Evolutionary conservation across 495 filamentous ascomycete genomes (phyloP).

Genomic region (Astrocystis sublimbata): DNA sequence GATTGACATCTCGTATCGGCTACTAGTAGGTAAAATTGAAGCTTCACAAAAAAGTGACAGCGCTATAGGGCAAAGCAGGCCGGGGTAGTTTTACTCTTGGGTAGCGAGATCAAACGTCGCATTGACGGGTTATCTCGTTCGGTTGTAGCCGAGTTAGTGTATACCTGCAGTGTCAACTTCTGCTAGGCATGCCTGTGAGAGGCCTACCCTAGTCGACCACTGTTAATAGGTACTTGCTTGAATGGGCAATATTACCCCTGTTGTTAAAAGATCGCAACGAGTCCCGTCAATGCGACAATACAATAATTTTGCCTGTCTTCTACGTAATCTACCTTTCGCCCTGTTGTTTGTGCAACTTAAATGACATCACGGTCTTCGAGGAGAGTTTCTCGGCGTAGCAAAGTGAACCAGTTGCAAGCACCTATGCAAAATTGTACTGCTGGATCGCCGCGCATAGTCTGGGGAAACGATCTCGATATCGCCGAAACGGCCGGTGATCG

Average conservation of each 20-base stretch:
- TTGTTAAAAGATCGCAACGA: neutral
- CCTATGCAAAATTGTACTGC: neutral
- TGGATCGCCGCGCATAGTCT: conserved; percentile 1
- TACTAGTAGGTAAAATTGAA: neutral
- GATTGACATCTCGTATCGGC: too few relatives aligned
- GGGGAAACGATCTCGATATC: conserved; percentile 11
- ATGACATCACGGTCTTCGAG: conserved; percentile 13
- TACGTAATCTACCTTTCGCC: neutral
- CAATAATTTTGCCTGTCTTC: neutral
- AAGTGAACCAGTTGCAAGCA: neutral
- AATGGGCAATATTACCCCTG: conserved; percentile 18
- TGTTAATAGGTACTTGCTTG: neutral
- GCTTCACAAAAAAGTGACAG: neutral
- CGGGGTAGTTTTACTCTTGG: neutral
- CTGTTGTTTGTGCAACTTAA: neutral
- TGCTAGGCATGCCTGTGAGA: too few relatives aligned
- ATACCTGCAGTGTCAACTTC: neutral
- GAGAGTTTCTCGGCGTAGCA: too few relatives aligned
- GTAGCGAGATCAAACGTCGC: neutral
- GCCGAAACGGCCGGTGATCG: conserved; percentile 19
- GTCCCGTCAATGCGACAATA: neutral
- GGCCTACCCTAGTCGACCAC: too few relatives aligned
- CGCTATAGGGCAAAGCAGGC: neutral
- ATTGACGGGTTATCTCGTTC: neutral
- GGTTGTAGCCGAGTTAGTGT: neutral